Base-by-base conservation (phyloP, 2,329 filamentous ascomycete genomes). In the Penicillium sp. region DNA sequence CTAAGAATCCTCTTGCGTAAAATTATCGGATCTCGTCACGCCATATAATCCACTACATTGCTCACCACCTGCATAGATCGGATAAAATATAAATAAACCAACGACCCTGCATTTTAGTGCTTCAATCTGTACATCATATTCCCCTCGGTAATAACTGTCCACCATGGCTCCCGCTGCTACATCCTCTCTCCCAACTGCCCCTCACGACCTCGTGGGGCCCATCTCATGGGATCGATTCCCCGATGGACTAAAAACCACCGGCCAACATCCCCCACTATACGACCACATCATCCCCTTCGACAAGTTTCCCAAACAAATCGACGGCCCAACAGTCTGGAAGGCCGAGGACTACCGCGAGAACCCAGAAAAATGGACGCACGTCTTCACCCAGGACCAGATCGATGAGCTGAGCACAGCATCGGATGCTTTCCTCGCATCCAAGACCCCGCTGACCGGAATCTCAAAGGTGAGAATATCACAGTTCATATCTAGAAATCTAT, bases 241-340 rank as follows among this genome's bases (percentile, higher is more conserved):
- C 10, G 86, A 88, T 67, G 85, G 86, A 10, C 78, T 87, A 67
- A 87, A 84, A 68, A 88, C 86, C 21, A 84, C 88, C 0, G 90
- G 90, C 40, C 90, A 93, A 71, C 87, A 90, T 65, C 80, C 84
- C 25, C 90, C 90, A 1, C 73, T 89, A 35, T 88, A 87, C 69
- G 80, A 86, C 33, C 76, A 81, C 9, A 74, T 93, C n/a, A 79
- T 77, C 49, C 84, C 88, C 0, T 93, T 91, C 72, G 79, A 82
- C 0, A 81, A 82, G 17, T 93, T 93, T 68, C 90, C 90, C 43
- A 84, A 84, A 58, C 76, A 87, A 59, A 91, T 93, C 71, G 81
- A 81, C 0, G 89, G 89, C 12, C 84, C 84, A 0, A 93, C 89
- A 0, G 85, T 90, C 31, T 94, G 90, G 90, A 80, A 82, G 54